These are phyloP conservation scores for Apiotrichum porosum DNA, from an alignment of 1,284 basidiomycete species.

Conservation along the genomic window DNA sequence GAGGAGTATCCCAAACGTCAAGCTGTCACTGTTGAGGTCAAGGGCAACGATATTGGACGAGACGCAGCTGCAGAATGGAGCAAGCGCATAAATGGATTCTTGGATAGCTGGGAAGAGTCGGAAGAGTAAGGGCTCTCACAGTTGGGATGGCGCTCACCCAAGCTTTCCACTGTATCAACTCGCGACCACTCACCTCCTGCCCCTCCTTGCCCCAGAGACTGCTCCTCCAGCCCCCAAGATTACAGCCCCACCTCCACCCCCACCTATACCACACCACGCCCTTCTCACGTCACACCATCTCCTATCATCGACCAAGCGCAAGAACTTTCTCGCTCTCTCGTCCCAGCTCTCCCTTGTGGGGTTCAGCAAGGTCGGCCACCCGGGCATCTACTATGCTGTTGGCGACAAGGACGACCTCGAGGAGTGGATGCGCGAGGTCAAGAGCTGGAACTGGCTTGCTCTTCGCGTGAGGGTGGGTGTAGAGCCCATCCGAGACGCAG, in stretches of 20 bases:
- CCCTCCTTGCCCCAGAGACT: slow-evolving; percentile 49
- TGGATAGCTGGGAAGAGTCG: slow-evolving; percentile 51
- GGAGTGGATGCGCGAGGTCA: slow-evolving; percentile 63
- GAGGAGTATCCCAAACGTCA: slow-evolving; percentile 23
- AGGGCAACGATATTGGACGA: slow-evolving; percentile 49
- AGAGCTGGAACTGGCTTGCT: slow-evolving; percentile 72
- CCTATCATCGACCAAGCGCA: slow-evolving; percentile 63
- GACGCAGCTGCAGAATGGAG: slow-evolving; percentile 49
- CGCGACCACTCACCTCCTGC: slow-evolving; percentile 58
- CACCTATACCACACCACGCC: slow-evolving; percentile 52
- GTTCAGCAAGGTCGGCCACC: slow-evolving; percentile 68
- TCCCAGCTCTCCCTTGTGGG: slow-evolving; percentile 57
- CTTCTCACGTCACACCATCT: slow-evolving; percentile 70
- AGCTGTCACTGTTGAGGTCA: slow-evolving; percentile 25
- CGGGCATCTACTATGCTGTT: slow-evolving; percentile 65
- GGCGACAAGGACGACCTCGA: slow-evolving; percentile 56
- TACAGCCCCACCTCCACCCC: neutral
- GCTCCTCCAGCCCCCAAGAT: neutral
- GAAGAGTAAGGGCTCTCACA: slow-evolving; percentile 53
- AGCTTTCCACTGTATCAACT: slow-evolving; percentile 63
- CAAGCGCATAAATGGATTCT: slow-evolving; percentile 51
- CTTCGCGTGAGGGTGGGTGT: slow-evolving; percentile 57
- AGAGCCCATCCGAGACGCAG: slow-evolving; percentile 47
- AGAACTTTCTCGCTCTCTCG: slow-evolving; percentile 59
- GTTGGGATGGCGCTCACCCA: neutral